Evolutionary conservation across 352 stramenopile genomes (phyloP), one percentile per base, ranked within the genome.

Genomic region (Phytophthora constricta): DNA sequence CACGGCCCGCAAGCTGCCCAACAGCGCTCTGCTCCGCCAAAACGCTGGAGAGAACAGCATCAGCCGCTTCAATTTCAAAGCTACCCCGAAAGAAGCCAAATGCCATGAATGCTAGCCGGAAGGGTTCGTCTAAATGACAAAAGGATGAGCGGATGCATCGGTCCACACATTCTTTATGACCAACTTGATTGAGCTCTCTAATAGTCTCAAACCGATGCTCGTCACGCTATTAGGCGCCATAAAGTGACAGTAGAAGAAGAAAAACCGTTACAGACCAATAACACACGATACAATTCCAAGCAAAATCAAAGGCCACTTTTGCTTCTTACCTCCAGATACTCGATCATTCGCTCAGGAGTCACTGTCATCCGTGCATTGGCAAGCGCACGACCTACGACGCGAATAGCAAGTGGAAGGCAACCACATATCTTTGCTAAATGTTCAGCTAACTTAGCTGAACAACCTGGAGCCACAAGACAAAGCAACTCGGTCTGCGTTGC

Each of bases 131-230:
- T 27, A 95, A 67, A 45, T 93, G 86, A 27, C 78, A 89, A 68
- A 95, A 93, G 1, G 86, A 95, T 16, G 86, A 93, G 5, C 86
- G 84, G 43, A 95, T 95, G 45, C 82, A 95, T 7, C 83, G 79
- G 45, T 95, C 86, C 11, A 93, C 72, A 49, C 84, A 92, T 45
- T 95, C 86, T 50, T 91, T 90, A 57, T 93, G 76, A 0, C 84
- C 84, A 17, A 85, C 83, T 71, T 92, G 84, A 33, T 90, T 90
- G 3, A 95, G 72, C 16, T 88, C 83, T 11, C 80, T 79, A 34
- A 95, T 92, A 26, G 80, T 89, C 46, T 92, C 82, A 43, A 95
- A 90, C 27, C 83, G 69, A 20, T 84, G 63, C 17, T 91, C 84
- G 56, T 92, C 80, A 42, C 77, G 67, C 79, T 93, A 48, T 28